A percentile compares a stretch with the other conserved stretches of the same genome.
Conservation (phyloP, 306 rosid species). For the Inga laurina region DNA sequence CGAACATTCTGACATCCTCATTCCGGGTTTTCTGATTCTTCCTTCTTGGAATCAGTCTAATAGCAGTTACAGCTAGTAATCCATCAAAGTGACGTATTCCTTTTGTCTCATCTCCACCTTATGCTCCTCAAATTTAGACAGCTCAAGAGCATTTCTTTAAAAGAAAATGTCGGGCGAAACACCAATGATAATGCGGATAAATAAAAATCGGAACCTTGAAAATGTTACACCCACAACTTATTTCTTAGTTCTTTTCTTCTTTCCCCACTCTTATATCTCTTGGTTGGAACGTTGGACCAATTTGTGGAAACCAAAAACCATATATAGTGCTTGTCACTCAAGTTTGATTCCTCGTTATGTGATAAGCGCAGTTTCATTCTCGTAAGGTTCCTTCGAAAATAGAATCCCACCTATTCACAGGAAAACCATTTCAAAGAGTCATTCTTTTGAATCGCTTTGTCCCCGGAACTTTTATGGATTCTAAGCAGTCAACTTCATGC, state of each 20-base stretch:
- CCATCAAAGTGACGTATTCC: background rate
- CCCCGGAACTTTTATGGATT: background rate
- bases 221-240: background rate
- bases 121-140: background rate
- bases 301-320: background rate
- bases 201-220: background rate
- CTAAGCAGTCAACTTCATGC: background rate
- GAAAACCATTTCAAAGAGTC: background rate
- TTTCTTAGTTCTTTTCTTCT: background rate
- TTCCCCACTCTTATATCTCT: background rate
- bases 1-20: background rate
- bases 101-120: background rate
- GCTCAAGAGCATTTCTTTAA: background rate
- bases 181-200: background rate
- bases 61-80: background rate
- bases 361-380: background rate
- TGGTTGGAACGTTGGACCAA: background rate
- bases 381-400: background rate
- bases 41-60: slow-evolving; percentile 4
- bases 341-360: no score
- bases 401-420: background rate
- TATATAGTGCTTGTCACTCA: background rate
- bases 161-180: background rate
- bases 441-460: background rate
- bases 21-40: slow-evolving; percentile 12